Evolutionary conservation across 495 filamentous ascomycete genomes (phyloP).

Genomic region (Amphirosellinia nigrospora): DNA sequence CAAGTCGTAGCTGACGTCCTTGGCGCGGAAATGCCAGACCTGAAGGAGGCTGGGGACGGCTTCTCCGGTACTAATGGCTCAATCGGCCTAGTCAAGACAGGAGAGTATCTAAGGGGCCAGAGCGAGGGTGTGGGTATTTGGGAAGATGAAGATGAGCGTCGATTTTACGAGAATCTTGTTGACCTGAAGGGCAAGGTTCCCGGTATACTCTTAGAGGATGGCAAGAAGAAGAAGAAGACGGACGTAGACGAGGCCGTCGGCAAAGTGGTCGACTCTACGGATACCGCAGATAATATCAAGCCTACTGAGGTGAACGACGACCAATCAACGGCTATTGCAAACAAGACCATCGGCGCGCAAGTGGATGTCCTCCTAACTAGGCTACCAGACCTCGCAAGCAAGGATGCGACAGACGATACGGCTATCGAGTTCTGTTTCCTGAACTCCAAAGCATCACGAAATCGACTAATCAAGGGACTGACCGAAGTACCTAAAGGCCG

Average conservation of each 20-base stretch:
- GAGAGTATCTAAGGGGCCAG: conserved; percentile 89
- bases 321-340: conserved; percentile 90
- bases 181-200: conserved; percentile 97
- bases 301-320: conserved; percentile 66
- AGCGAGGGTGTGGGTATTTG: conserved; percentile 95
- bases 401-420: conserved; percentile 88
- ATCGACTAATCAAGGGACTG: conserved; percentile 88
- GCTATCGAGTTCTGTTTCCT: conserved; percentile 97
- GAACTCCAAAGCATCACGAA: conserved; percentile 97
- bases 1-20: conserved; percentile 89
- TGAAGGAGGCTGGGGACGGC: conserved; percentile 79
- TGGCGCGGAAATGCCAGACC: conserved; percentile 91
- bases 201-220: conserved; percentile 88
- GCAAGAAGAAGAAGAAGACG: conserved; percentile 93
- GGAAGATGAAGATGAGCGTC: conserved; percentile 97
- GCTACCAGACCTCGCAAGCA: conserved; percentile 86
- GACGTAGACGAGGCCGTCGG: conserved; percentile 70
- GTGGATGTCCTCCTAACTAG: conserved; percentile 90
- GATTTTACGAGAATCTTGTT: conserved; percentile 96
- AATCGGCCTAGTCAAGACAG: conserved; percentile 92
- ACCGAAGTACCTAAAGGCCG: conserved; percentile 95
- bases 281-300: conserved; percentile 61
- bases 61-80: conserved; percentile 68
- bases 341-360: conserved; percentile 96
- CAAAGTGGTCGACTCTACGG: conserved; percentile 58